These are phyloP conservation scores for Hyaloscypha hepaticicola DNA, from an alignment of 495 filamentous ascomycete species.

Conservation along the genomic window DNA sequence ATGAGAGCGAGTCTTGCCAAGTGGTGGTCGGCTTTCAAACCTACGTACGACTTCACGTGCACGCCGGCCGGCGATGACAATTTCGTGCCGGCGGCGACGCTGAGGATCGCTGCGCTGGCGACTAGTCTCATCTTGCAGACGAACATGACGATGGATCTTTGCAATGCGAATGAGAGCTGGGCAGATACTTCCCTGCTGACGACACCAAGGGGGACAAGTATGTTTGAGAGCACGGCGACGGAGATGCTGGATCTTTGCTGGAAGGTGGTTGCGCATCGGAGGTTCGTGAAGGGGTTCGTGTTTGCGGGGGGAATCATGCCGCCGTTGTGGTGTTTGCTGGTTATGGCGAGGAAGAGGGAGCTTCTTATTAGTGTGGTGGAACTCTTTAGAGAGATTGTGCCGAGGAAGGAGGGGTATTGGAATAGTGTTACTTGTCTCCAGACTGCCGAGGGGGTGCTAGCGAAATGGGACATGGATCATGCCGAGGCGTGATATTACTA, in stretches of 20 bases:
- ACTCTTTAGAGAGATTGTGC: slow-evolving; percentile 2
- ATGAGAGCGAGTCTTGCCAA: neutral
- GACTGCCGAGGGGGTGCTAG: slow-evolving; percentile 25
- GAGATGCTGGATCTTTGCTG: neutral
- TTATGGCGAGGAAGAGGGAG: neutral
- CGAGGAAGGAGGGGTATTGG: slow-evolving; percentile 18
- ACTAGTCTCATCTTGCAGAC: neutral
- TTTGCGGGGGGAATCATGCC: slow-evolving; percentile 14
- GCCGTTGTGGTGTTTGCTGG: neutral
- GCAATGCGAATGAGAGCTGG: neutral
- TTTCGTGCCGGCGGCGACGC: neutral
- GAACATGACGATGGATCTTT: neutral
- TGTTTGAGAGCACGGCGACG: neutral
- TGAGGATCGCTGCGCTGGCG: neutral
- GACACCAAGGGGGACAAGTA: neutral
- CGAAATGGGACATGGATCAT: neutral
- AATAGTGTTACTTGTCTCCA: neutral
- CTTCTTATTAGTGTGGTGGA: neutral
- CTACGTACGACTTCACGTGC: neutral
- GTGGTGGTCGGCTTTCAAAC: slow-evolving; percentile 4
- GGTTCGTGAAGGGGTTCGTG: slow-evolving; percentile 6
- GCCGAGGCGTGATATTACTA: neutral
- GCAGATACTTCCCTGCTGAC: neutral
- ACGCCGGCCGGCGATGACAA: neutral
- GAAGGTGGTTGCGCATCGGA: slow-evolving; percentile 3